Base-by-base conservation (phyloP, 2,329 filamentous ascomycete species). In the Monilinia aucupariae region DNA sequence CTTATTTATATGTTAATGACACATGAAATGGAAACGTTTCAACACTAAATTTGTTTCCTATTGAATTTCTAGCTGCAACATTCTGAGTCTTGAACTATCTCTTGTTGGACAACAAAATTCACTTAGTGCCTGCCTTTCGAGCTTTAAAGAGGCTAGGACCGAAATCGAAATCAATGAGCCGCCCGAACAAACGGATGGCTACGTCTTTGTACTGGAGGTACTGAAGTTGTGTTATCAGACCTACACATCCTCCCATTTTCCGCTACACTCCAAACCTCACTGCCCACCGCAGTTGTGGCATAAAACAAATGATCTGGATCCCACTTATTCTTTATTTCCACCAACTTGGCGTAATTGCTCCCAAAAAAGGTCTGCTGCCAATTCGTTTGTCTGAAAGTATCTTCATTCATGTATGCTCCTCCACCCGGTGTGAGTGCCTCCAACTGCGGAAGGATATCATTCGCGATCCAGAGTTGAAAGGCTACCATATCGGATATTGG, bases 321-420 rank as follows among this genome's bases (percentile, higher is more conserved):
- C 67, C 79, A 84, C 68, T 76, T 79, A 41, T 74, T 68, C 77
- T 86, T 85, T 37, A 85, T 74, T 0, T 52, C 41, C 17, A 76
- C 61, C 25, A 83, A 67, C 12, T 65, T 67, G 1, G 69, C 63
- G 63, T 82, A 83, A 64, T 81, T 81, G 1, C 22, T 61, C 1
- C 80, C 81, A 65, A 77, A 83, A 68, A 81, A 82, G 2, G 68
- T 71, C 13, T 75, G 39, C 69, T 81, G 74, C 70, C 75, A 82
- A 47, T 77, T 66, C 0, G 73, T 73, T 68, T 81, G 74, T 41
- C 72, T 71, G 55, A 79, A 78, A 69, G 82, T 76, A 2, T 77
- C 80, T 72, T 85, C 82, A 67, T 82, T 83, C 75, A 80, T 74
- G 70, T 82, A 82, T 1, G 76, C 72, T 2, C 77, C 79, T 10